Conservation (phyloP, 108 stramenopile species). For the Cyclotella kingstonii region DNA sequence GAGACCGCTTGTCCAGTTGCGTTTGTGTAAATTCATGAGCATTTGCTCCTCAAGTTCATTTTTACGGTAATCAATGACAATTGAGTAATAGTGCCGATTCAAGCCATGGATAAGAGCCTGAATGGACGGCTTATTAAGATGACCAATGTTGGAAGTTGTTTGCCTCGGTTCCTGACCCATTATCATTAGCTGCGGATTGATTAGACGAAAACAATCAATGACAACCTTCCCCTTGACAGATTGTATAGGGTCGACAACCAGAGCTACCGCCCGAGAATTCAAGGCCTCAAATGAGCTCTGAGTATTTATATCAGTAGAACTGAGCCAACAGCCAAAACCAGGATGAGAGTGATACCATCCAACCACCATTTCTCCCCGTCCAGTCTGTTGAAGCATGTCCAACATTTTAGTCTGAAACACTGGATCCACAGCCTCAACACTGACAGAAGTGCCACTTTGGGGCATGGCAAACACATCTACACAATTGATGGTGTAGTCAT, state of each 20-base stretch:
- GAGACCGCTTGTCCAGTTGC: slow-evolving; percentile 92
- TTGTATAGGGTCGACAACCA: slow-evolving; percentile 99
- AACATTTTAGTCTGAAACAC: slow-evolving; percentile 99
- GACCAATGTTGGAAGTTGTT: slow-evolving; percentile 97
- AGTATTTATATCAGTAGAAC: slow-evolving; percentile 98
- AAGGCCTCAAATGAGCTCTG: slow-evolving; percentile 95
- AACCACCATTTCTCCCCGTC: slow-evolving; percentile 96
- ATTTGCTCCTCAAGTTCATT: slow-evolving; percentile 99
- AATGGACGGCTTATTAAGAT: slow-evolving; percentile 98
- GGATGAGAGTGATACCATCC: slow-evolving; percentile 99
- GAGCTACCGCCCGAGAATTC: slow-evolving; percentile 93
- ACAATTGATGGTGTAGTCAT: slow-evolving; percentile 99
- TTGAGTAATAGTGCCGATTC: slow-evolving; percentile 97
- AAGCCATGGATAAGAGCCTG: slow-evolving; percentile 99
- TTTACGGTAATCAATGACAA: slow-evolving; percentile 99
- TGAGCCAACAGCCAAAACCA: slow-evolving; percentile 99
- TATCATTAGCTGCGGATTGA: slow-evolving; percentile 99
- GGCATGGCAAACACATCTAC: slow-evolving; percentile 99
- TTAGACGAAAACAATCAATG: slow-evolving; percentile 98
- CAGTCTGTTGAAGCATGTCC: slow-evolving; percentile 99
- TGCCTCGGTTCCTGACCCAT: slow-evolving; percentile 96
- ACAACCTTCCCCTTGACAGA: slow-evolving; percentile 99
- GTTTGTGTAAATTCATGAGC: slow-evolving; percentile 97
- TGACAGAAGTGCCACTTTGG: slow-evolving; percentile 95
- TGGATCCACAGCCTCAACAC: slow-evolving; percentile 98